Evolutionary conservation across 306 rosid genomes (phyloP).

Genomic region (Trifolium dubium): DNA sequence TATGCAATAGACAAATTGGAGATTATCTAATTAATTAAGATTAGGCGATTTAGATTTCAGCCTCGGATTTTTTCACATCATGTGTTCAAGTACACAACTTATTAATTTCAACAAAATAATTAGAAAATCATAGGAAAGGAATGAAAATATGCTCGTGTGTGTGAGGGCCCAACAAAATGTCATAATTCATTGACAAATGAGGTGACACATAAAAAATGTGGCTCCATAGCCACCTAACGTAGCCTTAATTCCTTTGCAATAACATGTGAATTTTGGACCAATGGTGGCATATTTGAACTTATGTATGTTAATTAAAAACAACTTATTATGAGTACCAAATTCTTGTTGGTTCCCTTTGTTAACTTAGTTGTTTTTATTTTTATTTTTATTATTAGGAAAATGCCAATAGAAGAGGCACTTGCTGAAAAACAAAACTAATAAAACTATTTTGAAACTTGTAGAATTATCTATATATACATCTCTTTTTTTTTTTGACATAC

Average conservation of each 20-base stretch:
- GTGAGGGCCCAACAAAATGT: slow-evolving; percentile 39
- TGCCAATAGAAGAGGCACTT: too few relatives aligned
- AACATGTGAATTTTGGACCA: neutral
- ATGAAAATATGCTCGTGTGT: slow-evolving; percentile 49
- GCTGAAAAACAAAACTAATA: too few relatives aligned
- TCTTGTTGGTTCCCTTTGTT: slow-evolving; percentile 10
- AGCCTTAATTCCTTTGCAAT: neutral
- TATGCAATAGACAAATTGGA: too few relatives aligned
- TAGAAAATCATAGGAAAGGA: neutral
- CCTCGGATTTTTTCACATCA: too few relatives aligned
- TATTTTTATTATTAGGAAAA: too few relatives aligned
- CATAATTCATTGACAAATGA: slow-evolving; percentile 37
- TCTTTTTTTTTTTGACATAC: too few relatives aligned
- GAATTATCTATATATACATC: too few relatives aligned
- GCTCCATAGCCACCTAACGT: neutral
- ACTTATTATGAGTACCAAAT: slow-evolving; percentile 16
- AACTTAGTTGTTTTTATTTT: neutral
- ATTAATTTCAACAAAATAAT: too few relatives aligned
- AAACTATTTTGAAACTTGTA: too few relatives aligned
- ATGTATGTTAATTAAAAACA: neutral
- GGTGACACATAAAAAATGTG: slow-evolving; percentile 35
- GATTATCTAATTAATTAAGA: too few relatives aligned
- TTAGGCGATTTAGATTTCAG: too few relatives aligned
- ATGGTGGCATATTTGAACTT: neutral
- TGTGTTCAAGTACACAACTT: neutral